A percentile compares a stretch with the other conserved stretches of the same genome.
Conservation (phyloP, 2,329 filamentous ascomycete species). For the Sclerotinia minor region DNA sequence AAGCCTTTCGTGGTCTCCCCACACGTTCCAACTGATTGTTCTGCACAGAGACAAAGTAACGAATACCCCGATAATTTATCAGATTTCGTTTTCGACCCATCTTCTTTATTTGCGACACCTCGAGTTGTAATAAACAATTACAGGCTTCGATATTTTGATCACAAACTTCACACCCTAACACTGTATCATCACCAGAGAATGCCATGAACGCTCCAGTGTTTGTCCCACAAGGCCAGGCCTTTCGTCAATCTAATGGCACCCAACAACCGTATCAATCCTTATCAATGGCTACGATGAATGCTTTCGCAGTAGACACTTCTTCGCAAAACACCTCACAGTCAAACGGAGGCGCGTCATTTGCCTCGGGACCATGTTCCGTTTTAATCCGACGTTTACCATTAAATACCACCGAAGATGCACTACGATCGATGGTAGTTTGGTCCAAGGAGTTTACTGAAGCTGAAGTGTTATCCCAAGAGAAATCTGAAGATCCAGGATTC, state of each 20-base stretch:
- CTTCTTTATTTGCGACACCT: conserved; percentile 24
- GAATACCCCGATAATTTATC: not conserved
- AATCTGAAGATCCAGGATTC: conserved; percentile 52
- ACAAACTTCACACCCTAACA: conserved; percentile 32
- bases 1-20: conserved; percentile 16
- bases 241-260: conserved; percentile 38
- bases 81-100: conserved; percentile 15
- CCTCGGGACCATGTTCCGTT: conserved; percentile 45
- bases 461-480: conserved; percentile 52
- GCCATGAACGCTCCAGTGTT: conserved; percentile 42
- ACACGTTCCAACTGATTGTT: conserved; percentile 1
- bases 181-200: conserved; percentile 39
- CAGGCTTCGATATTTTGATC: conserved; percentile 26
- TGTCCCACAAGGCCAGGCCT: conserved; percentile 39
- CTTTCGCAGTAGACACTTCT: conserved; percentile 35
- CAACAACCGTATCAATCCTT: conserved; percentile 40
- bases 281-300: conserved; percentile 40
- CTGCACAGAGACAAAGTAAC: conserved; percentile 3
- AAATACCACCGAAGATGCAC: conserved; percentile 54
- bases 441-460: conserved; percentile 56
- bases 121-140: conserved; percentile 25
- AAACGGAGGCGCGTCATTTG: conserved; percentile 31
- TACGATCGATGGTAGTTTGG: conserved; percentile 60
- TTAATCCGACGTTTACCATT: conserved; percentile 56
- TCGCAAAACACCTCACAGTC: conserved; percentile 33